Conservation (phyloP, 306 rosid genomes). For the Quercus bicolor region DNA sequence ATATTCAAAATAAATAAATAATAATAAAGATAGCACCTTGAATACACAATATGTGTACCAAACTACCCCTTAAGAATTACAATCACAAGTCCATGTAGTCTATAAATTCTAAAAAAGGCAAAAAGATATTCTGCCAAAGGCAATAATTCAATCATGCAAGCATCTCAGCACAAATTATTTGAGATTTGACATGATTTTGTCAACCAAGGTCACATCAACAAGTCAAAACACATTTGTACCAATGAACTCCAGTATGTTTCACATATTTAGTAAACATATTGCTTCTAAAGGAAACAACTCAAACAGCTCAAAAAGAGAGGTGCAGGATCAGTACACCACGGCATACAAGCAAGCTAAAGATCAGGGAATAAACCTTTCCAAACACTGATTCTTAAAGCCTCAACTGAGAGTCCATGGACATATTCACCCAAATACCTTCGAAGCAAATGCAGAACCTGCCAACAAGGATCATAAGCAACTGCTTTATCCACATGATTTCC, state of each 20-base stretch:
- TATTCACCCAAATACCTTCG: conserved; percentile 92
- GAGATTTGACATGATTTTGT: neutral
- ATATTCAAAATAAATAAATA: too few relatives aligned
- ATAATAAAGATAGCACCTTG: too few relatives aligned
- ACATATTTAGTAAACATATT: neutral
- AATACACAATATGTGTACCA: too few relatives aligned
- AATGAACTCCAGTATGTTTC: neutral
- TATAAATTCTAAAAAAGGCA: too few relatives aligned
- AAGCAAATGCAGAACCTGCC: conserved; percentile 88
- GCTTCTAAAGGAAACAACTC: neutral
- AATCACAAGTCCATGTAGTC: too few relatives aligned
- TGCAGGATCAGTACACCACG: neutral
- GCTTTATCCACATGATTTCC: neutral
- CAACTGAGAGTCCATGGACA: conserved; percentile 91
- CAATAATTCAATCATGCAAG: too few relatives aligned
- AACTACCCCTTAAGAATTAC: too few relatives aligned
- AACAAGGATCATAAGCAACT: neutral
- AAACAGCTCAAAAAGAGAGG: neutral
- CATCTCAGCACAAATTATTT: too few relatives aligned
- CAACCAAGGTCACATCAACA: neutral
- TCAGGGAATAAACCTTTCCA: conserved; percentile 79
- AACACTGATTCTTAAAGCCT: conserved; percentile 93
- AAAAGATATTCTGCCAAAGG: too few relatives aligned
- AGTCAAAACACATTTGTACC: neutral
- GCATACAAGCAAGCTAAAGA: conserved; percentile 17